Percentiles rank a stretch among this genome's conserved stretches.
These are phyloP conservation scores for Taiwanofungus camphoratus DNA, from an alignment of 1,284 basidiomycete species.

Conservation along the genomic window DNA sequence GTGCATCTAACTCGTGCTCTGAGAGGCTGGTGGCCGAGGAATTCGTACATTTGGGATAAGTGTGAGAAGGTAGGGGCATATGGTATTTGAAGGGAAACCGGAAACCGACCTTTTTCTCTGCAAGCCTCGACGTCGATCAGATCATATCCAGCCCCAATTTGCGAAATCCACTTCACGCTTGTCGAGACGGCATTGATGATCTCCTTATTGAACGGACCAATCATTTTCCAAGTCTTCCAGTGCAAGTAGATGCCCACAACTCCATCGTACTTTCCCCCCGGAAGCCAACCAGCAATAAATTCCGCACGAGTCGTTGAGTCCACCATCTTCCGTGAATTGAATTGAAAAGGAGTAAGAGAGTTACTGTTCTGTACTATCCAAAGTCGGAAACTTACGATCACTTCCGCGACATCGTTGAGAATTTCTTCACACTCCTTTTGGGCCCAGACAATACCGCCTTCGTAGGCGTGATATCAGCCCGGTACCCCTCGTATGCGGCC, in stretches of 20 bases:
- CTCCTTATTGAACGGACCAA: constrained; percentile 79
- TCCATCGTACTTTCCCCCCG: constrained; percentile 69
- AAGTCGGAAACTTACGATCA: constrained; percentile 55
- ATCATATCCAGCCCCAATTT: constrained; percentile 91
- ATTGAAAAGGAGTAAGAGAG: neutral
- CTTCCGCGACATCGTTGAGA: constrained; percentile 45
- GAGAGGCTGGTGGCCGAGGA: too few relatives aligned
- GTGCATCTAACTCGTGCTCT: constrained; percentile 13
- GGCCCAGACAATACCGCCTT: too few relatives aligned
- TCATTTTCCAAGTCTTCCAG: constrained; percentile 54
- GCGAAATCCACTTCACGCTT: constrained; percentile 80
- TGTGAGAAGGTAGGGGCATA: too few relatives aligned
- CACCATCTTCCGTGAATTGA: too few relatives aligned
- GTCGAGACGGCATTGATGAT: constrained; percentile 62
- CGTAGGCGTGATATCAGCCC: too few relatives aligned
- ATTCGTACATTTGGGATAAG: too few relatives aligned
- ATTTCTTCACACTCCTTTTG: neutral
- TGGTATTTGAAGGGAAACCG: neutral
- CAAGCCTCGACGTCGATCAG: constrained; percentile 77
- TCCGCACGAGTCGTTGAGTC: constrained; percentile 44
- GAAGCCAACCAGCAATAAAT: constrained; percentile 61
- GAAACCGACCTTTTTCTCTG: constrained; percentile 54
- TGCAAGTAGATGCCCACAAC: constrained; percentile 79
- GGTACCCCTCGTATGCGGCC: neutral
- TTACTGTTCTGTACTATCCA: neutral